phyloP scores from a whole-genome alignment of 2,329 filamentous ascomycete genomes.

The Chaetomium strumarium region DNA sequence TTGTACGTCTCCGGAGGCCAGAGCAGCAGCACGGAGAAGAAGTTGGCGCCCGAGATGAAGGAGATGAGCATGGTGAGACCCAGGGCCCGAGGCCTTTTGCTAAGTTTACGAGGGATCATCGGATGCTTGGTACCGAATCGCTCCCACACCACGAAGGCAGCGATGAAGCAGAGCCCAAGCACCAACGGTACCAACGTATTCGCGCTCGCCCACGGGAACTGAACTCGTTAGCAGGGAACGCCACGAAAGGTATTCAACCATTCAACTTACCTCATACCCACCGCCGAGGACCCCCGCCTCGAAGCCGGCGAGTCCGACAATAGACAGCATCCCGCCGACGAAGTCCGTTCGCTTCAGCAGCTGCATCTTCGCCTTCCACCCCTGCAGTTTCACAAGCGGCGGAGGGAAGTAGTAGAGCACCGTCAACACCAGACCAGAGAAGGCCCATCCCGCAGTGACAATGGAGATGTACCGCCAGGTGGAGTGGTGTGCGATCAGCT shows the following conservation, averaged over 20 bases:
- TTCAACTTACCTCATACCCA: constrained; percentile 31
- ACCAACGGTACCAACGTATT: constrained; percentile 37
- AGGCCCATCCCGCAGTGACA: constrained; percentile 46
- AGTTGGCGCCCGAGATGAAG: constrained; percentile 54
- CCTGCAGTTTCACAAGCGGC: constrained; percentile 37
- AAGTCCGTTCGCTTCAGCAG: constrained; percentile 44
- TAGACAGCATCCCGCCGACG: constrained; percentile 44
- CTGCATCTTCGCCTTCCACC: constrained; percentile 35
- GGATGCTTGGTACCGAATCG: constrained; percentile 35
- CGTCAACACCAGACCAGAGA: constrained; percentile 45
- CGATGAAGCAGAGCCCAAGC: constrained; percentile 35
- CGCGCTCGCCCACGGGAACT: constrained; percentile 33
- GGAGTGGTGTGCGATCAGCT: constrained; percentile 42
- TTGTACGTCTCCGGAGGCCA: constrained; percentile 62
- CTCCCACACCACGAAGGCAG: constrained; percentile 34
- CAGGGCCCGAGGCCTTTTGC: constrained; percentile 43
- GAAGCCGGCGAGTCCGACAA: constrained; percentile 45
- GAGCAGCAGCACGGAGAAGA: constrained; percentile 51
- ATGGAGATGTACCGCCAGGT: constrained; percentile 51
- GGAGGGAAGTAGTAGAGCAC: constrained; percentile 50
- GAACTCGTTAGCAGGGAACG: no score
- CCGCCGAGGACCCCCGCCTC: constrained; percentile 42
- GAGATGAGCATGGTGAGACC: constrained; percentile 50
- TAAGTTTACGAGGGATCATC: constrained; percentile 37
- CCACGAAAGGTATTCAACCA: no score